Percentiles rank a stretch among this genome's conserved stretches.
phyloP scores from a whole-genome alignment of 352 stramenopile species.

The Phytophthora lateralis region DNA sequence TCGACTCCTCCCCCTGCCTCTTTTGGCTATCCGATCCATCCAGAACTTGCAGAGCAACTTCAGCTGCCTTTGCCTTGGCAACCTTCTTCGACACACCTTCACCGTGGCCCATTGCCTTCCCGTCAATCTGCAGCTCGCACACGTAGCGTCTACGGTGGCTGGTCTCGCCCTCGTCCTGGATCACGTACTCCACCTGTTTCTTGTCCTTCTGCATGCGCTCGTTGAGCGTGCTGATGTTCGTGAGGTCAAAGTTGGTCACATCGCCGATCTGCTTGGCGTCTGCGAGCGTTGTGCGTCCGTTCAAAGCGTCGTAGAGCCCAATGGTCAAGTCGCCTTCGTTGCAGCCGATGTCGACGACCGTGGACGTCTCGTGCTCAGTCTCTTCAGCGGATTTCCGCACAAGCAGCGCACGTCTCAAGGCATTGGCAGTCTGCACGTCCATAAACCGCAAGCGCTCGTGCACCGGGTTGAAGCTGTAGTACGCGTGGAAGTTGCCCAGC shows the following conservation, averaged over 20 bases:
- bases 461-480: slow-evolving; percentile 86
- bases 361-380: slow-evolving; percentile 29
- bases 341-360: slow-evolving; percentile 79
- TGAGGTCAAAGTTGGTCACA: slow-evolving; percentile 55
- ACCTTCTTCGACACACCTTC: slow-evolving; percentile 85
- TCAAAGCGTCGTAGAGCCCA: slow-evolving; percentile 68
- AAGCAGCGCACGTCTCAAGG: slow-evolving; percentile 53
- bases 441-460: slow-evolving; percentile 81
- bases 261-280: slow-evolving; percentile 29
- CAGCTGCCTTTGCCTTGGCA: slow-evolving; percentile 76
- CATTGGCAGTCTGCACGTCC: slow-evolving; percentile 42
- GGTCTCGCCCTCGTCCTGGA: slow-evolving; percentile 58
- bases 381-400: slow-evolving; percentile 12
- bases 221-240: slow-evolving; percentile 70
- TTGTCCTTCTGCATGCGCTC: slow-evolving; percentile 73
- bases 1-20: slow-evolving; percentile 4
- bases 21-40: slow-evolving; percentile 13
- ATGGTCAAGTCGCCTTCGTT: slow-evolving; percentile 87
- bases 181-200: slow-evolving; percentile 57
- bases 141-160: slow-evolving; percentile 66
- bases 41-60: slow-evolving; percentile 42
- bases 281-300: slow-evolving; percentile 25
- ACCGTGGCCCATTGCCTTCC: slow-evolving; percentile 47
- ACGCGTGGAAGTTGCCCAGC: slow-evolving; percentile 86
- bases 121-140: slow-evolving; percentile 64